These are phyloP conservation scores for Grigorovia humatica DNA, from an alignment of 805 yeast genomes.

Conservation along the genomic window DNA sequence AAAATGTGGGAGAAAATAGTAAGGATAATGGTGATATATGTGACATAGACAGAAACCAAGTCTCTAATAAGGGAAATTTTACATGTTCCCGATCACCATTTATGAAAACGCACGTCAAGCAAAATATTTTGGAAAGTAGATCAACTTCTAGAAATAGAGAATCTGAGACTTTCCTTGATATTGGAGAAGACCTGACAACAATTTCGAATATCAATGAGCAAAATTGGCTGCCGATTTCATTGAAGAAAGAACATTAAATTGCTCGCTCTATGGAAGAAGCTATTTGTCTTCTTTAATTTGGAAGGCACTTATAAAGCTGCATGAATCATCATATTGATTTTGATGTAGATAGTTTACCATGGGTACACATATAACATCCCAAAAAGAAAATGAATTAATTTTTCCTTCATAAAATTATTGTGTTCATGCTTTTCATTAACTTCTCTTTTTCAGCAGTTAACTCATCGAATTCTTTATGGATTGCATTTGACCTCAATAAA, in stretches of 20 bases:
- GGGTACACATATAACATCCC: too few species aligned
- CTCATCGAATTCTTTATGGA: not conserved
- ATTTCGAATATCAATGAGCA: slow-evolving; percentile 19
- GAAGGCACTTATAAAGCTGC: too few species aligned
- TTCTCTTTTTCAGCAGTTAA: not conserved
- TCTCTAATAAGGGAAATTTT: not conserved
- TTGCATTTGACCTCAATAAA: not conserved
- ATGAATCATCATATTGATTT: too few species aligned
- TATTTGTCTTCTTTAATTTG: too few species aligned
- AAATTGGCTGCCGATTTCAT: slow-evolving; percentile 20
- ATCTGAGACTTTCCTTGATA: not conserved
- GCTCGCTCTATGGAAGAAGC: not conserved
- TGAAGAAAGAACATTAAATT: not conserved
- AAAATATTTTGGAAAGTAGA: not conserved
- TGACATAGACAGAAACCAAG: too few species aligned
- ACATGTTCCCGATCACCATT: not conserved
- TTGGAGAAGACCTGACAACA: slow-evolving; percentile 25
- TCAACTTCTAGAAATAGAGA: not conserved
- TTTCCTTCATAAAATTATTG: too few species aligned
- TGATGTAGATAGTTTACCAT: too few species aligned
- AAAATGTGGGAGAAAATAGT: too few species aligned
- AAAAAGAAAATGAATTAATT: too few species aligned
- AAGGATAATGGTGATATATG: not conserved
- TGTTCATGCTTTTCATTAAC: not conserved
- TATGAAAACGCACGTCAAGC: not conserved